Base-by-base conservation (phyloP, 139 green algal species). In the Chlorella sp. region DNA sequence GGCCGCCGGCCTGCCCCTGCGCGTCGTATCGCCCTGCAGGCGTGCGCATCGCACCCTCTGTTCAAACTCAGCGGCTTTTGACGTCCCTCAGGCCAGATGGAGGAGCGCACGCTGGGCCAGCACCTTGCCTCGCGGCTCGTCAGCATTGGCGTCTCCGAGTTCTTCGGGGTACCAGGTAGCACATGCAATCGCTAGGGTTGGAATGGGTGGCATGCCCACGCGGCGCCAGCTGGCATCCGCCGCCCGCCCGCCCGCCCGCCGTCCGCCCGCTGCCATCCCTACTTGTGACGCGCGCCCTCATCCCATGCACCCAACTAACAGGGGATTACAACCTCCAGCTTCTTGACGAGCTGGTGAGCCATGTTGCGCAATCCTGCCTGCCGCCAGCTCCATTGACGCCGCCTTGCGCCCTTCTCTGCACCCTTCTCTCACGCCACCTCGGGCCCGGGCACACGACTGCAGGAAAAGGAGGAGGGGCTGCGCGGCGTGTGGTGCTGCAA, bases 401-500 rank as follows among this genome's bases (percentile, higher is more conserved):
- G n/a, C n/a, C n/a, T n/a, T n/a, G n/a, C n/a, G n/a, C n/a, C n/a
- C n/a, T n/a, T n/a, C n/a, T n/a, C n/a, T n/a, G n/a, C n/a, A n/a
- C n/a, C n/a, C n/a, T n/a, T n/a, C n/a, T n/a, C n/a, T n/a, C n/a
- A n/a, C n/a, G n/a, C n/a, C n/a, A n/a, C n/a, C n/a, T n/a, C n/a
- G n/a, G n/a, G n/a, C n/a, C n/a, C n/a, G n/a, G n/a, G n/a, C n/a
- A n/a, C n/a, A n/a, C n/a, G n/a, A n/a, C n/a, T n/a, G n/a, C n/a
- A n/a, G n/a, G 74, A 71, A 12, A 80, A 80, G 59, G 74, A 60
- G 0, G 65, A 56, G 36, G 36, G 43, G 1, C 35, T 80, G 50
- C 43, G 9, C 8, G 73, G 65, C 29, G 33, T 43, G 0, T 80
- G 80, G 60, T 92, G 83, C 72, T 97, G 92, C 86, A 97, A 96